phyloP scores from a whole-genome alignment of 2,329 filamentous ascomycete genomes.

The Hypoxylon sp. region DNA sequence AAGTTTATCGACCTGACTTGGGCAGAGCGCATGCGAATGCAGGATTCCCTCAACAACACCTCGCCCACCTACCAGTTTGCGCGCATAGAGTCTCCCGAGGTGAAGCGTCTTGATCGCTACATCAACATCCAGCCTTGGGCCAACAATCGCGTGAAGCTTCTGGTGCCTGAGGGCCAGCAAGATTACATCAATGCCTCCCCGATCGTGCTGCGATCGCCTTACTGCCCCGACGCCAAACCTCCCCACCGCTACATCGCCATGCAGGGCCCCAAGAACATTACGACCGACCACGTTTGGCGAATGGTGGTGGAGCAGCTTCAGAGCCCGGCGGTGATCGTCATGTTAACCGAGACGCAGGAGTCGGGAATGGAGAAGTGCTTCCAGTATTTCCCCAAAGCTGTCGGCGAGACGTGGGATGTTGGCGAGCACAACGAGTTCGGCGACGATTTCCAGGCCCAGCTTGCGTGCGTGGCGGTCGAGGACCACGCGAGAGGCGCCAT shows the following conservation, averaged over 20 bases:
- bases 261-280: constrained; percentile 83
- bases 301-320: constrained; percentile 85
- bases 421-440: constrained; percentile 71
- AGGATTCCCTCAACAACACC: constrained; percentile 51
- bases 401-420: constrained; percentile 62
- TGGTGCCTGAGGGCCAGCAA: constrained; percentile 74
- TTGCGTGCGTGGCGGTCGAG: constrained; percentile 71
- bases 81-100: constrained; percentile 63
- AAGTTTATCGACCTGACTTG: constrained; percentile 63
- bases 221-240: constrained; percentile 47
- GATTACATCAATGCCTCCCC: constrained; percentile 88
- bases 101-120: constrained; percentile 80
- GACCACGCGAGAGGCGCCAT: constrained; percentile 65
- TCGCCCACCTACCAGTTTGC: constrained; percentile 53
- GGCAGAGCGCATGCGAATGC: constrained; percentile 59
- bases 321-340: constrained; percentile 83
- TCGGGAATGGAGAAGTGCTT: constrained; percentile 81
- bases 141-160: constrained; percentile 82
- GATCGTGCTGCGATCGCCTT: constrained; percentile 62
- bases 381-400: constrained; percentile 78
- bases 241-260: constrained; percentile 83
- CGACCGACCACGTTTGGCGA: constrained; percentile 87
- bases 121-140: constrained; percentile 89
- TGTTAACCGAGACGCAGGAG: constrained; percentile 92
- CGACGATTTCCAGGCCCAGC: constrained; percentile 71